These are phyloP conservation scores for Tripterygium wilfordii DNA, from an alignment of 177 flowering plant genomes.

Conservation along the genomic window DNA sequence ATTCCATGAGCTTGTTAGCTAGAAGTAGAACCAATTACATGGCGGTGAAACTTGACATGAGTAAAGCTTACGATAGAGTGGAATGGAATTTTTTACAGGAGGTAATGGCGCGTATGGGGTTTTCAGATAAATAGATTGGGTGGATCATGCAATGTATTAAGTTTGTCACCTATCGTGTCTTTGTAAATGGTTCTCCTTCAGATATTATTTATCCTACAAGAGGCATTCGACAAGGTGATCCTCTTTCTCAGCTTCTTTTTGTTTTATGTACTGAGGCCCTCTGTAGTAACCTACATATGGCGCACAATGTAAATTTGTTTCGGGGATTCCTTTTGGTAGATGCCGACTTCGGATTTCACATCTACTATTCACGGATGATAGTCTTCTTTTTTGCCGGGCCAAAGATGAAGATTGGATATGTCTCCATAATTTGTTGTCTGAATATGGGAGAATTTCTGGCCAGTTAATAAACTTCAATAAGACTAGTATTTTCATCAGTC, in stretches of 20 bases:
- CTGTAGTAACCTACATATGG: too few relatives aligned
- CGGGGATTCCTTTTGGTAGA: not conserved
- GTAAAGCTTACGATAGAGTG: not conserved
- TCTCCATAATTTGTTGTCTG: not conserved
- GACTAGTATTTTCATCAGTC: not conserved
- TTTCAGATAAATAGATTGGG: not conserved
- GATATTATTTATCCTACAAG: not conserved
- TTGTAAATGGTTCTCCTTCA: not conserved
- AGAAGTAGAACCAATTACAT: not conserved
- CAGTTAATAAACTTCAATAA: not conserved
- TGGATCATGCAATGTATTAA: not conserved
- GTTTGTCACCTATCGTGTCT: not conserved
- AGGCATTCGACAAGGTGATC: not conserved
- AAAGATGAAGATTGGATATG: not conserved
- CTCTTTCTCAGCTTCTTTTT: too few relatives aligned
- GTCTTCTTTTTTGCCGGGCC: too few relatives aligned
- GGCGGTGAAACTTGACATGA: not conserved
- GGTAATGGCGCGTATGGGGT: not conserved
- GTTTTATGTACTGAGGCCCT: too few relatives aligned
- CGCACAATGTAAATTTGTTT: not conserved
- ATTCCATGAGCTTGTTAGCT: not conserved
- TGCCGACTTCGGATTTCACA: not conserved
- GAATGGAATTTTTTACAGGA: not conserved
- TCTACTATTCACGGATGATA: too few relatives aligned
- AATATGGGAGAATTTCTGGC: not conserved